A percentile compares a stretch with the other conserved stretches of the same genome.
phyloP scores from a whole-genome alignment of 148 eudicot species.

The Rhododendron molle region DNA sequence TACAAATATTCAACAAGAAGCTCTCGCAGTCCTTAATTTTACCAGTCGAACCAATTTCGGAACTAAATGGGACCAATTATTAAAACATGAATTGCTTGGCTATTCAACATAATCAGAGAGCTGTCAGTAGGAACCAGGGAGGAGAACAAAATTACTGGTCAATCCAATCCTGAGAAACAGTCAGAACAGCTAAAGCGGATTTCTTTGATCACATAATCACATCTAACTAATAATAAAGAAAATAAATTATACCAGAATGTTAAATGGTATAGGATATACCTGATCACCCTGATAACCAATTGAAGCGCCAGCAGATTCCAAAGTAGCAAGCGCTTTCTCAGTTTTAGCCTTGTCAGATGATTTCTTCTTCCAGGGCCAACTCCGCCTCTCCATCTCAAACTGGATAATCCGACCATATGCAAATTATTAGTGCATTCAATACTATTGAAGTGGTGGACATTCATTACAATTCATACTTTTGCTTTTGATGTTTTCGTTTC shows the following conservation, averaged over 20 bases:
- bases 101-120: not conserved
- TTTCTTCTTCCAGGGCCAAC: conserved; percentile 99
- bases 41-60: not conserved
- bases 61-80: not conserved
- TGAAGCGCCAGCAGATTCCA: conserved; percentile 53
- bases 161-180: not conserved
- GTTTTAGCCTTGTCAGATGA: conserved; percentile 71
- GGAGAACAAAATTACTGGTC: not conserved
- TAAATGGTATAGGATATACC: conserved; percentile 35
- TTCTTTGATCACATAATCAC: not conserved
- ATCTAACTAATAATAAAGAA: not conserved
- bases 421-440: not conserved
- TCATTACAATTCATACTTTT: not conserved
- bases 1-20: not conserved
- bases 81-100: not conserved
- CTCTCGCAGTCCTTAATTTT: not conserved
- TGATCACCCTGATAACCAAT: conserved; percentile 50
- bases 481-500: not conserved
- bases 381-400: conserved; percentile 72
- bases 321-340: conserved; percentile 54
- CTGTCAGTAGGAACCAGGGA: not conserved
- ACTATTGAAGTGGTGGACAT: not conserved
- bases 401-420: conserved; percentile 6
- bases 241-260: not conserved
- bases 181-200: not conserved